Evolutionary conservation across 208 protist species (phyloP).

Genomic region (Sergeia podlipaevii): DNA sequence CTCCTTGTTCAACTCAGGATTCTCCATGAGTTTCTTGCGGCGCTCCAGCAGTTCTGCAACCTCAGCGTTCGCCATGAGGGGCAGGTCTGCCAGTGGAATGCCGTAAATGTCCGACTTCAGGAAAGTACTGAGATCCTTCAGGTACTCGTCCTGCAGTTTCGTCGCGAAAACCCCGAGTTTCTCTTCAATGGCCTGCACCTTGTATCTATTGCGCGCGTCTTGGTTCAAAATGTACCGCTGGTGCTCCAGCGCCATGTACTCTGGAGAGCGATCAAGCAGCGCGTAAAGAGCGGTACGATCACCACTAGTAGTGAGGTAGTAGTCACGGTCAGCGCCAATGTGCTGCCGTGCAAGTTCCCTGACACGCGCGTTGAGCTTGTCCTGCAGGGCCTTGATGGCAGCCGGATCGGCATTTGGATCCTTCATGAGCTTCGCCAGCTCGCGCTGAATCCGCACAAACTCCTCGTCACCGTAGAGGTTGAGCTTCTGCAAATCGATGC

Average conservation of each 20-base stretch:
- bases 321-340: slow-evolving; percentile 36
- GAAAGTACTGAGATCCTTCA: slow-evolving; percentile 19
- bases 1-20: slow-evolving; percentile 5
- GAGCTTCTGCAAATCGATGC: slow-evolving; percentile 30
- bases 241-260: slow-evolving; percentile 42
- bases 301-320: slow-evolving; percentile 24
- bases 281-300: slow-evolving; percentile 48
- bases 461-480: slow-evolving; percentile 23
- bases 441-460: slow-evolving; percentile 27
- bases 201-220: slow-evolving; percentile 51
- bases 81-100: slow-evolving; percentile 36
- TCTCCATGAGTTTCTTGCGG: slow-evolving; percentile 18
- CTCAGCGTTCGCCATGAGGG: slow-evolving; percentile 15
- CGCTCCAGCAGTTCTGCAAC: slow-evolving; percentile 23
- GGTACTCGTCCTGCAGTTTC: slow-evolving; percentile 8
- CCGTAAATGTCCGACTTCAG: slow-evolving; percentile 34
- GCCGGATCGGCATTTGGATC: slow-evolving; percentile 26
- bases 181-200: slow-evolving; percentile 34
- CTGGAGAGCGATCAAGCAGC: slow-evolving; percentile 37
- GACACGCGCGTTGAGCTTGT: slow-evolving; percentile 34
- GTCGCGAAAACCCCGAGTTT: slow-evolving; percentile 30
- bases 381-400: slow-evolving; percentile 32
- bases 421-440: slow-evolving; percentile 21
- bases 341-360: slow-evolving; percentile 39
- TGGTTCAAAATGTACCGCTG: slow-evolving; percentile 40